A percentile compares a stretch with the other conserved stretches of the same genome.
These are phyloP conservation scores for Rauvolfia tetraphylla DNA, from an alignment of 257 asterid species.

Conservation along the genomic window DNA sequence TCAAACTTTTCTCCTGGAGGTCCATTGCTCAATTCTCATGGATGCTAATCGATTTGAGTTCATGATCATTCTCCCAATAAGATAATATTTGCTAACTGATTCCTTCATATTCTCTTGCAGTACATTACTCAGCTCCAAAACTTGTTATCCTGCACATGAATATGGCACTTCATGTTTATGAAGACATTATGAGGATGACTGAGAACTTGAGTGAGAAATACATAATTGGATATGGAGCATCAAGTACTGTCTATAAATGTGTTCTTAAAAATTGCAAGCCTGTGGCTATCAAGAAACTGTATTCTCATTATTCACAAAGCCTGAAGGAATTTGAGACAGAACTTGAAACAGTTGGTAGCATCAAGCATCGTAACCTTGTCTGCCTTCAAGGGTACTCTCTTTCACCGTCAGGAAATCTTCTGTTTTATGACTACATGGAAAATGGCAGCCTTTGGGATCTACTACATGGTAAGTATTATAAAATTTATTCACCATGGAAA, in stretches of 20 bases:
- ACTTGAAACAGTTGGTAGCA: conserved; percentile 83
- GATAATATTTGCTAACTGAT: background rate
- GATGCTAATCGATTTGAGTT: background rate
- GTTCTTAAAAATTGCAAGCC: conserved; percentile 89
- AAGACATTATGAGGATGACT: conserved; percentile 95
- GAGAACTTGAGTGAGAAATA: conserved; percentile 85
- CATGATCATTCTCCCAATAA: background rate
- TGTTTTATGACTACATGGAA: conserved; percentile 95
- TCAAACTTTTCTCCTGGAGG: background rate
- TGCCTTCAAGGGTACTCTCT: conserved; percentile 91
- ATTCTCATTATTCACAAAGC: conserved; percentile 74
- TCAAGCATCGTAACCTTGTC: conserved; percentile 90
- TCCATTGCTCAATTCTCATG: background rate
- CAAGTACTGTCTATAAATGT: conserved; percentile 92
- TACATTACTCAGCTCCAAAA: conserved; percentile 68
- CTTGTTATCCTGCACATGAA: conserved; percentile 96
- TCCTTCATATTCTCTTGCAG: conserved; percentile 27
- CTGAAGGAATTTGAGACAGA: conserved; percentile 87
- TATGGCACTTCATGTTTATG: conserved; percentile 93
- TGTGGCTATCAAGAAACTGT: conserved; percentile 83
- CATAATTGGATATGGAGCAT: conserved; percentile 82
- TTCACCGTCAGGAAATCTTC: conserved; percentile 73
- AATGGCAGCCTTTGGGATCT: conserved; percentile 95
- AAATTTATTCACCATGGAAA: background rate
- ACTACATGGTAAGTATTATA: conserved; percentile 62